Base-by-base conservation (phyloP, 2,329 filamentous ascomycete species). In the Dothidotthia symphoricarpi region DNA sequence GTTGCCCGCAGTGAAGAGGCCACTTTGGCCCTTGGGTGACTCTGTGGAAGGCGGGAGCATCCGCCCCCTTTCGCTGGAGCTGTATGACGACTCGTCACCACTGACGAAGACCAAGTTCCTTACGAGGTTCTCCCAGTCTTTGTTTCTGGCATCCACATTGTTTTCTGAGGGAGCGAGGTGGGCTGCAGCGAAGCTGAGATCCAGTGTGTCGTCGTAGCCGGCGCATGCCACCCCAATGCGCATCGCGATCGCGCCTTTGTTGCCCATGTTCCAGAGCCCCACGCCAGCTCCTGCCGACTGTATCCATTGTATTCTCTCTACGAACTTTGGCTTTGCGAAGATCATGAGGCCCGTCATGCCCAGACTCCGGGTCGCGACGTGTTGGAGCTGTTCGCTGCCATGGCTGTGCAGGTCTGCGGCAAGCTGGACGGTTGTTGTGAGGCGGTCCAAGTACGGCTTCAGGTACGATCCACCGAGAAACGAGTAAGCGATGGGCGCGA, bases 341-440 rank as follows among this genome's bases (percentile, higher is more conserved):
- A 96, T 76, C 75, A 97, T 80, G 34, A 97, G 79, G 16, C 79
- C 89, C 0, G 90, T 97, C 82, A 96, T 88, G 49, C 93, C 91
- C 32, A 90, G 78, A 64, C 93, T 89, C 30, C 82, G 78, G 15
- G 80, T 77, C 31, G 81, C 73, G 16, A 95, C 70, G 37, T 87
- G 80, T 26, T 81, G 80, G 64, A 94, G 95, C 13, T 75, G 72
- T 22, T 67, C 55, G 41, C 58, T 55, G 36, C 60, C 58, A 59
- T 53, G 55, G 51, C 51, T 64, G 38, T 66, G 68, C 34, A 71
- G 69, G 25, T 73, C 65, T 6, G 81, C 80, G 1, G 87, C 88
- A 39, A 83, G 73, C 47, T 85, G 79, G 37, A 97, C 74, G 0
- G 87, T 86, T 42, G 83, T 75, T 31, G 78, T 75, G 63, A 93